Conservation (phyloP, 2,329 filamentous ascomycete species). For the Cryphonectria parasitica region DNA sequence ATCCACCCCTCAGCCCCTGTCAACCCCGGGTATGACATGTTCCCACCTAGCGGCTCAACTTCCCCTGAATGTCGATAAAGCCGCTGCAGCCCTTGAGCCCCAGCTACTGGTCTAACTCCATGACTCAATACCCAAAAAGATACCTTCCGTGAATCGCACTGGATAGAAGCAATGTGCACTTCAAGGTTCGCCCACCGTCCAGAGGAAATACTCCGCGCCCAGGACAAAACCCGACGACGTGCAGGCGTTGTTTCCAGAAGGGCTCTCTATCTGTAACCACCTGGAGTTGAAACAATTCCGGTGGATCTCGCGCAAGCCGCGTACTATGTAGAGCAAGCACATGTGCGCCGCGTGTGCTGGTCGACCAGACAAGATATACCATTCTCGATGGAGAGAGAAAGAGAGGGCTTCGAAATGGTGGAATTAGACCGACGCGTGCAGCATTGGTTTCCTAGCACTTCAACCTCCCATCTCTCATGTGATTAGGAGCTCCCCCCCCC, state of each 20-base stretch:
- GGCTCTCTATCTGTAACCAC: background rate
- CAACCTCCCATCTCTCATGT: background rate
- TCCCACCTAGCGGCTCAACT: background rate
- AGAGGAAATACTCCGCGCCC: constrained; percentile 5
- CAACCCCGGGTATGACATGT: background rate
- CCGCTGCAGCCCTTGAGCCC: background rate
- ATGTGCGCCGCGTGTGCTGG: background rate
- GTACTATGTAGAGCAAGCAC: background rate
- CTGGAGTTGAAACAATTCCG: constrained; percentile 3
- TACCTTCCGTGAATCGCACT: background rate
- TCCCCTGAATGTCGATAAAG: background rate
- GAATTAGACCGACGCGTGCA: background rate
- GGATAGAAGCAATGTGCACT: background rate
- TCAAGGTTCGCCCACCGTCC: background rate
- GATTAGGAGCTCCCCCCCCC: background rate
- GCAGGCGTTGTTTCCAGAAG: constrained; percentile 1
- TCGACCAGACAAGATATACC: background rate
- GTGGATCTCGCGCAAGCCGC: background rate
- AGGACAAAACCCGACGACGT: background rate
- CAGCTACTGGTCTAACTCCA: background rate
- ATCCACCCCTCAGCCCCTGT: background rate
- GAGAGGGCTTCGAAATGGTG: no score
- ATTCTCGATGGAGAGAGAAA: background rate
- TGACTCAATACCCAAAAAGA: background rate
- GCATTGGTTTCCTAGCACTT: background rate